Percentiles rank a stretch among this genome's conserved stretches.
phyloP scores from a whole-genome alignment of 2,329 filamentous ascomycete species.

The Hansfordia pulvinata region DNA sequence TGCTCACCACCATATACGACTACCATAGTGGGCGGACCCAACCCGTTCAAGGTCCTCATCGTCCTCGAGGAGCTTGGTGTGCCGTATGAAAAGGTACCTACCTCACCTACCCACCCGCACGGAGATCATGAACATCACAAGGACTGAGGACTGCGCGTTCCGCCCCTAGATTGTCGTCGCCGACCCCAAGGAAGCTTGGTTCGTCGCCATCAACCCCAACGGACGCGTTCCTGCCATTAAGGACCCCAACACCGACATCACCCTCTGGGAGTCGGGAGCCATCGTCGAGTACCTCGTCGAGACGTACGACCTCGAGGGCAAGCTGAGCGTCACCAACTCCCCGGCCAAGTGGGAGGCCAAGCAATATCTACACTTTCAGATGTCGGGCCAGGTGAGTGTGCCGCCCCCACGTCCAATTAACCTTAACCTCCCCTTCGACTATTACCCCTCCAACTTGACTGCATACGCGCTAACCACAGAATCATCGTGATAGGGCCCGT shows the following conservation, averaged over 20 bases:
- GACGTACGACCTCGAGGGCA: constrained; percentile 22
- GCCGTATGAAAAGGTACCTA: constrained; percentile 7
- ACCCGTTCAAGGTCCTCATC: constrained; percentile 4
- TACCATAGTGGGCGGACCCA: too few species aligned
- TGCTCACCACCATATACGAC: too few species aligned
- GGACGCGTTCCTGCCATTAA: constrained; percentile 22
- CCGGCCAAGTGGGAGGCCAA: constrained; percentile 19
- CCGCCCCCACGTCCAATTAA: too few species aligned
- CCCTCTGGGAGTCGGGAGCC: constrained; percentile 30
- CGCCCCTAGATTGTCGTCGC: constrained; percentile 2
- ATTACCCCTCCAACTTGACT: too few species aligned
- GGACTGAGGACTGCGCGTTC: not conserved
- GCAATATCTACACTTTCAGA: constrained; percentile 29
- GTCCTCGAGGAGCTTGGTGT: constrained; percentile 8
- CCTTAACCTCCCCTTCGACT: too few species aligned
- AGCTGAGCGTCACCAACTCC: constrained; percentile 17
- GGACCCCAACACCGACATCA: constrained; percentile 27
- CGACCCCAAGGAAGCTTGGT: constrained; percentile 9
- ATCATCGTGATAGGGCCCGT: too few species aligned
- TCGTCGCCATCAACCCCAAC: constrained; percentile 9
- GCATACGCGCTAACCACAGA: too few species aligned
- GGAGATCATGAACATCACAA: too few species aligned
- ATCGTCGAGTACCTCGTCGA: constrained; percentile 29
- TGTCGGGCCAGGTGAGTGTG: constrained; percentile 26
- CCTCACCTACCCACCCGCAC: not conserved